Conservation (phyloP, 768 basidiomycete genomes). For the Sporobolomyces pararoseus region DNA sequence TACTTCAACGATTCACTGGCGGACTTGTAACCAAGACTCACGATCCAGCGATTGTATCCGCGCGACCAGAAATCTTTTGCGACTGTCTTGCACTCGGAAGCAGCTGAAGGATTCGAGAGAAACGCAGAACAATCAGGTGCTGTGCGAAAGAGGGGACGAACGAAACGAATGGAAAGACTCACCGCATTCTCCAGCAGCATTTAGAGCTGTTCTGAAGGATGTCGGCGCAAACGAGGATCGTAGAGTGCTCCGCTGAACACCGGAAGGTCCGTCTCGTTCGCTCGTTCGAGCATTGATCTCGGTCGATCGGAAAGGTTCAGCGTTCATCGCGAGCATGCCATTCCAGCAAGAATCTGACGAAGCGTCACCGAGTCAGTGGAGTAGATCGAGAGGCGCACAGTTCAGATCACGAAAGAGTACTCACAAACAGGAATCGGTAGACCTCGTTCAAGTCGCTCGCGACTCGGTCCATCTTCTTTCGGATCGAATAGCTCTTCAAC, state of each 20-base stretch:
- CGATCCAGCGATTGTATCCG: constrained; percentile 37
- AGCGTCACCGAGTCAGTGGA: constrained; percentile 1
- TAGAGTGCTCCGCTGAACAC: neutral
- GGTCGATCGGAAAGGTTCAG: constrained; percentile 38
- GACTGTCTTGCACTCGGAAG: constrained; percentile 40
- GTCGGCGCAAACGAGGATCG: neutral
- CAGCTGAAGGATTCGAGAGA: constrained; percentile 17
- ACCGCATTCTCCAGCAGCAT: constrained; percentile 15
- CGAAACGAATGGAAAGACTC: neutral
- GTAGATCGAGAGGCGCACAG: neutral
- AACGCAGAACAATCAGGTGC: too few species aligned
- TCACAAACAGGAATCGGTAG: constrained; percentile 33
- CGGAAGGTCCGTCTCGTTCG: neutral
- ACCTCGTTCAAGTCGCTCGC: neutral
- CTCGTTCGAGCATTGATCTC: neutral
- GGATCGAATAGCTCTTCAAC: constrained; percentile 40
- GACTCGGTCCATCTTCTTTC: constrained; percentile 32
- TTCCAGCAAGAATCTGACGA: constrained; percentile 47
- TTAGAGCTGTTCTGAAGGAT: constrained; percentile 20
- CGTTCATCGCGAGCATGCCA: constrained; percentile 43
- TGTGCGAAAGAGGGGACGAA: neutral
- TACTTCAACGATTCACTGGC: too few species aligned
- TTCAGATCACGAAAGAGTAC: neutral
- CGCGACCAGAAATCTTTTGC: constrained; percentile 35
- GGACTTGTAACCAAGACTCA: neutral